These are phyloP conservation scores for Vitellaria paradoxa DNA, from an alignment of 179 eudicot species.

Conservation along the genomic window DNA sequence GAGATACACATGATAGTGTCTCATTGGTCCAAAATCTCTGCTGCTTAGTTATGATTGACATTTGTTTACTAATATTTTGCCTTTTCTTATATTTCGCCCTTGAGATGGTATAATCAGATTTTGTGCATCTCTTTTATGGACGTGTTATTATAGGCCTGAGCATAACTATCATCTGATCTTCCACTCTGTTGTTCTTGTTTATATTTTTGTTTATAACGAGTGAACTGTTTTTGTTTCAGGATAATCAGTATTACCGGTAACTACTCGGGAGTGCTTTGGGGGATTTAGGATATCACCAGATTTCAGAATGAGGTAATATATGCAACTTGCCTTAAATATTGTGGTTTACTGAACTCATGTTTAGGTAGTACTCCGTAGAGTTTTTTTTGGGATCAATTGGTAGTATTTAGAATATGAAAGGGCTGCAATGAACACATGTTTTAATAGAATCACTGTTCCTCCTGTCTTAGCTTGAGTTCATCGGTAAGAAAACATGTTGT, in stretches of 20 bases:
- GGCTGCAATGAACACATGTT: neutral
- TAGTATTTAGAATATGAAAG: neutral
- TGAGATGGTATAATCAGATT: neutral
- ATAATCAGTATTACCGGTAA: neutral
- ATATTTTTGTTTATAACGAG: neutral
- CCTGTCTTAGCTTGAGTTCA: neutral
- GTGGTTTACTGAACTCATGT: neutral
- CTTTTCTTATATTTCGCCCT: neutral
- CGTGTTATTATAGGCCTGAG: neutral
- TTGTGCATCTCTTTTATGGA: neutral
- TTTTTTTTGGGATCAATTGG: too few relatives aligned
- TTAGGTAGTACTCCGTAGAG: too few relatives aligned
- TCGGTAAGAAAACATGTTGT: neutral
- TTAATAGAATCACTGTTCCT: neutral
- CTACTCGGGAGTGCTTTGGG: constrained; percentile 20
- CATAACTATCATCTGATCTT: neutral
- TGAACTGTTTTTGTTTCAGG: constrained; percentile 1
- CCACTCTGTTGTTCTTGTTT: neutral
- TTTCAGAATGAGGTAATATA: constrained; percentile 37
- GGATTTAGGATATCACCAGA: constrained; percentile 18
- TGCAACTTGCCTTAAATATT: neutral
- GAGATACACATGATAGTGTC: too few relatives aligned
- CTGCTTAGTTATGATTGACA: neutral
- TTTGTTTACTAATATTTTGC: neutral
- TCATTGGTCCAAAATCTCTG: too few relatives aligned